Base-by-base conservation (phyloP, 2,329 filamentous ascomycete genomes). In the Mollisia scopiformis region DNA sequence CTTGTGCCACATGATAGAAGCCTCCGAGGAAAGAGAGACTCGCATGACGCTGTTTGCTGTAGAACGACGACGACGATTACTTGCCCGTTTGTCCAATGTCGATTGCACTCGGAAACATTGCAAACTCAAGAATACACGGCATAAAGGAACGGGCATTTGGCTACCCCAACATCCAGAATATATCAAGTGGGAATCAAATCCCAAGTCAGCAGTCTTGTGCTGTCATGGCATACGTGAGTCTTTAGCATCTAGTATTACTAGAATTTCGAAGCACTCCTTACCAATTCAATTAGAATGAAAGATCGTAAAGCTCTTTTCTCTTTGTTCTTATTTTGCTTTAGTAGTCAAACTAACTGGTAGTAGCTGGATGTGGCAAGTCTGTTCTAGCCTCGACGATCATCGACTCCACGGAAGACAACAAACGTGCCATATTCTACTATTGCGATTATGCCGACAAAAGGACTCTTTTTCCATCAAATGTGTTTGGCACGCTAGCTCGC, bases 401-500 rank as follows among this genome's bases (percentile, higher is more conserved):
- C 30, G 63, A 68, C 46, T 28, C 3, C n/a, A 41, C 62, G 8
- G 11, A 6, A 3, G 21, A 5, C 11, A 49, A 6, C 4, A 25
- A 35, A 5, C 46, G 23, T 10, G 10, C 52, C 1, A 28, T 61
- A 19, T 62, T 59, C n/a, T 59, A 62, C 23, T 68, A 62, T 37
- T 68, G 62, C 37, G 63, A 68, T 33, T 65, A 68, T 25, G 35
- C 62, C 3, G 58, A 68, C 21, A 64, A 66, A 47, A 31, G 60
- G 8, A 68, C 63, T 2, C 51, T 68, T 1, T 56, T 66, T 8
- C 55, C 62, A 1, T 41, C 25, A 13, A 53, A 58, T n/a, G 35
- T 68, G 7, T 63, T 66, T 35, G 62, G 59, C 8, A 53, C 31
- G 6, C 23, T 66, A 25, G 43, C 59, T 16, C 46, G 59, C 8